Base-by-base conservation (phyloP, 164 flowering plant genomes). In the Vitis riparia region DNA sequence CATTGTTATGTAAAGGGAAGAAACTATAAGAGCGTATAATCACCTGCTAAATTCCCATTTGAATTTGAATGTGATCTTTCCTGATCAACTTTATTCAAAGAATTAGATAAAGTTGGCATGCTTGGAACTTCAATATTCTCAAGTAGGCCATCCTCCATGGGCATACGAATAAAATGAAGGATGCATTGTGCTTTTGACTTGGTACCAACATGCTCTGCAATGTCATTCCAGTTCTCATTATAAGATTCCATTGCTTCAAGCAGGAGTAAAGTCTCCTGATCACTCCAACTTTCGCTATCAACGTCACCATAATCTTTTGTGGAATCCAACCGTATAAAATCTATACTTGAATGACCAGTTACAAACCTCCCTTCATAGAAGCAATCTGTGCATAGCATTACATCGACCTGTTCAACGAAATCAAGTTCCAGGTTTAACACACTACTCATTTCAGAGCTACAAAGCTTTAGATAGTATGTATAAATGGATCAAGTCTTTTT, bases 131-230 rank as follows among this genome's bases (percentile, higher is more conserved):
- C 93, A 71, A 96, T 77, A 76, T 81, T 88, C 66, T 92, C 97
- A 73, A 92, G 57, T 19, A 87, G 67, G 51, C 90, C 82, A 69
- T 89, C 92, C 77, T 96, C 97, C 77, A 88, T 79, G 1, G 99
- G 97, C 63, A 96, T 69, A 52, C 98, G 94, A 19, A 96, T 72
- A 79, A 96, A 96, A 78, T 96, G 99, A 66, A 87, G 89, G 62
- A 92, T 88, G 82, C 99, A 96, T 62, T 96, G 98, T 44, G 98
- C 91, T 81, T 96, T 96, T 59, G 99, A 90, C 83, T 96, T 96
- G 59, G 94, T 81, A n/a, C 95, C 97, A 29, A 96, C 99, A 80
- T 92, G 93, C 57, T 92, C 98, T 16, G 97, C 97, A 78, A 93
- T 87, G 16, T 91, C 96, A 84, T 89, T 90, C 99, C 99, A 95